These are phyloP conservation scores for Hamamelis virginiana DNA, from an alignment of 164 flowering plant genomes.

Conservation along the genomic window DNA sequence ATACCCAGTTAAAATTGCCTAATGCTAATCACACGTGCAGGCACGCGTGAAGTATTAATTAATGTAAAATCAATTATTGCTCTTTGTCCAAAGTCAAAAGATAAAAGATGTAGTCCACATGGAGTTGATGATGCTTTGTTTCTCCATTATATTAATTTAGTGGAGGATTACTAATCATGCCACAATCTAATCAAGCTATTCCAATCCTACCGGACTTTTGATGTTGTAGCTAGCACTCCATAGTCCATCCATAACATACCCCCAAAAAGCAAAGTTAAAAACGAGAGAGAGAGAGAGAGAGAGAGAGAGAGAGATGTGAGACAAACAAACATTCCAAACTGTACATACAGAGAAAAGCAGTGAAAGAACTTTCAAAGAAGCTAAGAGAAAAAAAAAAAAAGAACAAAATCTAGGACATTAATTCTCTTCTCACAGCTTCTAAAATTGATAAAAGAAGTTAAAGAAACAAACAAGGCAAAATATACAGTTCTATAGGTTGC, in stretches of 20 bases:
- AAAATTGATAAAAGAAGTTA: conserved; percentile 2
- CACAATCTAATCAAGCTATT: background rate
- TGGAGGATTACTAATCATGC: background rate
- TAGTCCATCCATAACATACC: too few relatives aligned
- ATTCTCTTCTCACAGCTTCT: conserved; percentile 12
- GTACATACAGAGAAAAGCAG: conserved; percentile 14
- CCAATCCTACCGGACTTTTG: background rate
- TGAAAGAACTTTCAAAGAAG: conserved; percentile 7
- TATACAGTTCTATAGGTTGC: conserved; percentile 5
- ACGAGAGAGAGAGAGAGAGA: too few relatives aligned
- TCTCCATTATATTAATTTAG: background rate
- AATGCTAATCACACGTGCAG: background rate
- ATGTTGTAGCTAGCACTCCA: background rate
- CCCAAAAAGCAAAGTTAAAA: background rate
- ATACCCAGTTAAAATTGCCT: too few relatives aligned
- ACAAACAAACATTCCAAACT: conserved; percentile 22
- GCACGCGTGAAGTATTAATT: conserved; percentile 2
- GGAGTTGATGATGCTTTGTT: background rate
- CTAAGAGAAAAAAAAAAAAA: background rate
- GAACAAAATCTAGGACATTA: conserved; percentile 1
- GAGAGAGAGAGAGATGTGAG: background rate
- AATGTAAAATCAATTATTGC: background rate
- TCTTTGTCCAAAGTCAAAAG: background rate
- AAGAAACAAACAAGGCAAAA: background rate
- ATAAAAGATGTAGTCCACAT: background rate